These are phyloP conservation scores for Trichophyton verrucosum DNA, from an alignment of 2,329 filamentous ascomycete genomes.

Conservation along the genomic window DNA sequence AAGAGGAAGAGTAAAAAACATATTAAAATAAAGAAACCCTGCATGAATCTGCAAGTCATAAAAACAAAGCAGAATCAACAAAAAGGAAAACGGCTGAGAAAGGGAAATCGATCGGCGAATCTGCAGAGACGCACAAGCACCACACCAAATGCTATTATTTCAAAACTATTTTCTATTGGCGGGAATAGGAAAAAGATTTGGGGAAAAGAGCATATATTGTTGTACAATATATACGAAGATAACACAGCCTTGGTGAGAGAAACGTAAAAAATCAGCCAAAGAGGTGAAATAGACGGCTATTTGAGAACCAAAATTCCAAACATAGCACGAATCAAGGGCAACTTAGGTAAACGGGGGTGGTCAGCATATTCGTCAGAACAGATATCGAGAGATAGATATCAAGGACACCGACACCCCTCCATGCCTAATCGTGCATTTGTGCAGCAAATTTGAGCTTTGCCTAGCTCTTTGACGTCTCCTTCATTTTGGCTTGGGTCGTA, in stretches of 20 bases:
- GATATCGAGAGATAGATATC: neutral
- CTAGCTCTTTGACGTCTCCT: neutral
- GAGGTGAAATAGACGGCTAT: neutral
- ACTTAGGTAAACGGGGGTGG: neutral
- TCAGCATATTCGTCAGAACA: neutral
- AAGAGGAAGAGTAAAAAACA: neutral
- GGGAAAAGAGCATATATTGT: neutral
- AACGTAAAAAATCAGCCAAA: neutral
- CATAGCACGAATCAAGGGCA: neutral
- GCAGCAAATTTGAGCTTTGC: neutral
- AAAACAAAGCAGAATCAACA: neutral
- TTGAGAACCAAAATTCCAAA: neutral
- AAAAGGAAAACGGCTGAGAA: neutral
- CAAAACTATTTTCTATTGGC: neutral
- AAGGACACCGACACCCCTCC: neutral
- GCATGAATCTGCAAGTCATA: conserved; percentile 3
- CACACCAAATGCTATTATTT: neutral
- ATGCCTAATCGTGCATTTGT: neutral
- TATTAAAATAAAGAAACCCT: neutral
- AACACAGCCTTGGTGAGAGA: neutral
- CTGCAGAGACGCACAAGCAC: conserved; percentile 1
- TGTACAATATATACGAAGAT: conserved; percentile 2
- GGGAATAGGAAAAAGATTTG: neutral
- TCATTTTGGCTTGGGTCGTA: neutral
- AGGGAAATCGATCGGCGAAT: conserved; percentile 1